Evolutionary conservation across 495 filamentous ascomycete genomes (phyloP), one percentile per base, ranked within the genome.

Genomic region (Parathielavia hyrcaniae): DNA sequence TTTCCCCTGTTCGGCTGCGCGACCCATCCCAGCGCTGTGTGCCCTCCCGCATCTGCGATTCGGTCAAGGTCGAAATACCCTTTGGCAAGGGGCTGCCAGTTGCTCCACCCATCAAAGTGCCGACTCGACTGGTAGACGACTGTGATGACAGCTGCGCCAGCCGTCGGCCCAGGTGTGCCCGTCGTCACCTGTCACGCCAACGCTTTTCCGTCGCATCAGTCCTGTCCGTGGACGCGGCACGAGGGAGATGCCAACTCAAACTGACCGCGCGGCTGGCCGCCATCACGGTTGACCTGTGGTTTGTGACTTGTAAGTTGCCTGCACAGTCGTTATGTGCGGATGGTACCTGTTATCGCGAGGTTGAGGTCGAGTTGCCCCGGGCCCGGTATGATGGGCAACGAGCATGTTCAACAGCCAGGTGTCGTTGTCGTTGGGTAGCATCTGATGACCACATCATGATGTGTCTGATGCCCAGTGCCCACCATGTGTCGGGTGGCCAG

Each of bases 151-250:
- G 23, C 32, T 10, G 16, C 20, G 48, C 23, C 32, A 26, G 52
- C 14, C n/a, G 44, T 14, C 34, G 23, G 43, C 50, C 43, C 45
- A 46, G 38, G 22, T 17, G 52, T 19, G 38, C 23, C 45, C 40
- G 45, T 53, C 40, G 45, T 53, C 45, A 30, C 22, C 49, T 30
- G 59, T 58, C 60, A 58, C 55, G 55, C 50, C 55, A 55, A 54
- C 50, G 30, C 55, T 36, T 44, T 39, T 51, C 30, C 26, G 60
- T 55, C 60, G 45, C 55, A 55, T 55, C 38, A 55, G n/a, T 48
- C 35, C 39, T 30, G 30, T 47, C 55, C 60, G 58, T 45, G 55
- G 50, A 32, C 4, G 44, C 34, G 43, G 49, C 12, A 44, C 47
- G 13, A 30, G 45, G 12, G 13, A 23, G 40, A 6, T 17, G 9